Percentiles rank a stretch among this genome's conserved stretches.
These are phyloP conservation scores for Spinacia oleracea DNA, from an alignment of 179 eudicot genomes.

Conservation along the genomic window DNA sequence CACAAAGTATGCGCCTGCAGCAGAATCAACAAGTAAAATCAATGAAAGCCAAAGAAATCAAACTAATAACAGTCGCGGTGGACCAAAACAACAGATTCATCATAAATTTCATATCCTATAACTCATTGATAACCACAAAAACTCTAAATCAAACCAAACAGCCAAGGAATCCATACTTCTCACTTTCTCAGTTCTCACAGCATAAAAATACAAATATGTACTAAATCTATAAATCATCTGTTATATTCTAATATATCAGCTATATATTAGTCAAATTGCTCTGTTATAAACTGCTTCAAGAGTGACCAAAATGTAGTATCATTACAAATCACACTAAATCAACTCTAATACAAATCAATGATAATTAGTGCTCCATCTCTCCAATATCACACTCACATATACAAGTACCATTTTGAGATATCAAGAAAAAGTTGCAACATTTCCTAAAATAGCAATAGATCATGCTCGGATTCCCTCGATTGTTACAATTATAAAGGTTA, in stretches of 20 bases:
- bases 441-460: not conserved
- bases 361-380: too few species aligned
- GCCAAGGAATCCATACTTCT: not conserved
- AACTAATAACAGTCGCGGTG: too few species aligned
- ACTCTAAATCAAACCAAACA: not conserved
- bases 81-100: not conserved
- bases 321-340: too few species aligned
- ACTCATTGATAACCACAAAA: not conserved
- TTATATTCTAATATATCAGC: not conserved
- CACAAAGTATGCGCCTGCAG: slow-evolving; percentile 9
- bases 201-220: not conserved
- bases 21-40: slow-evolving; percentile 1
- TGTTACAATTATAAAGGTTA: too few species aligned
- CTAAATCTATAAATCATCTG: not conserved
- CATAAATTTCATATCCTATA: not conserved
- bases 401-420: too few species aligned
- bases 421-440: not conserved
- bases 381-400: not conserved
- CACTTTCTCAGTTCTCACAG: too few species aligned
- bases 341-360: too few species aligned
- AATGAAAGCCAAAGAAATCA: not conserved
- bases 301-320: not conserved
- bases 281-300: not conserved
- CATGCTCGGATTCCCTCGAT: not conserved
- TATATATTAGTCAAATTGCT: not conserved